These are phyloP conservation scores for Acanthamoeba lenticulata DNA, from an alignment of 208 protist species.

Conservation along the genomic window DNA sequence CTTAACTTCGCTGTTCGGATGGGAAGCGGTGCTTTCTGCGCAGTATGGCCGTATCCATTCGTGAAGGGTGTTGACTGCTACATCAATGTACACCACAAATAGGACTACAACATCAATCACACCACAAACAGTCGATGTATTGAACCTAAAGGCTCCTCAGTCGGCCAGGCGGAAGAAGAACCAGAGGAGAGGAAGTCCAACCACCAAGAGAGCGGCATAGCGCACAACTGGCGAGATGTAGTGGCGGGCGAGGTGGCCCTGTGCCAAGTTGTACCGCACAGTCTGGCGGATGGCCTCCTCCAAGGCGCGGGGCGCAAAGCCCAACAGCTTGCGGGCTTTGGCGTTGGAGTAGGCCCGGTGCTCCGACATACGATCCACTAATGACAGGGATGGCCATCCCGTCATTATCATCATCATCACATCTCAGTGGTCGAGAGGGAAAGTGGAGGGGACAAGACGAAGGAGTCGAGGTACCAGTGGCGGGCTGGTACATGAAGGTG, in stretches of 20 bases:
- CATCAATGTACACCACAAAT: too few relatives aligned
- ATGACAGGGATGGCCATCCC: too few relatives aligned
- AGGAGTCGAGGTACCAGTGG: not conserved
- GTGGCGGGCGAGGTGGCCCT: not conserved
- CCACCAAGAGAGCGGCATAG: not conserved
- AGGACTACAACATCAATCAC: not conserved
- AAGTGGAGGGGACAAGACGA: not conserved
- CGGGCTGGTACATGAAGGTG: slow-evolving; percentile 19
- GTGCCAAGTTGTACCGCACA: slow-evolving; percentile 24
- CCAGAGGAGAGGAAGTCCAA: not conserved
- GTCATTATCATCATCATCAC: too few relatives aligned
- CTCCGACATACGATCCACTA: slow-evolving; percentile 25
- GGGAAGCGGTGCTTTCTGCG: too few relatives aligned
- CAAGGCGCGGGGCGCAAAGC: not conserved
- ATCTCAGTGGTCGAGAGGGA: not conserved
- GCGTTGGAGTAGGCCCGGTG: not conserved
- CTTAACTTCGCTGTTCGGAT: too few relatives aligned
- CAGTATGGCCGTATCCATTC: too few relatives aligned
- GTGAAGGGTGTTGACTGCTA: too few relatives aligned
- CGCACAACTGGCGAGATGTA: not conserved
- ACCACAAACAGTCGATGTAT: not conserved
- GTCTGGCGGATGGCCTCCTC: slow-evolving; percentile 52
- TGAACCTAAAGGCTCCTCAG: too few relatives aligned
- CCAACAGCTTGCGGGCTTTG: not conserved
- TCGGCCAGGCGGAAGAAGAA: not conserved